Evolutionary conservation across 257 asterid genomes (phyloP).

Genomic region (Hygrophila difformis): DNA sequence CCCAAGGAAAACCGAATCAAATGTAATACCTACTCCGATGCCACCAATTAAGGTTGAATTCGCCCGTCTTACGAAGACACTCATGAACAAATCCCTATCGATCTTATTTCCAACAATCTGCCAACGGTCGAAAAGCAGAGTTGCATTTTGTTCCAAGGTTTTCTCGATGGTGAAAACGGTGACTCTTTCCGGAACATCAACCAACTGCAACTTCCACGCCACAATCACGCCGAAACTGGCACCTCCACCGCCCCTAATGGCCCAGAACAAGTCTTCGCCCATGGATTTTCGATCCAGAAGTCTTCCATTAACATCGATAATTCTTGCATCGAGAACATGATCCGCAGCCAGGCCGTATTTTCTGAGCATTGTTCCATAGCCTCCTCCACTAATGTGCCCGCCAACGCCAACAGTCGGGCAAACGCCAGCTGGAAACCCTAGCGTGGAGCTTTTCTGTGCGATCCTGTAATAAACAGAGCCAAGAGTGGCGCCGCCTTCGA

Average conservation of each 20-base stretch:
- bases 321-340: constrained; percentile 25
- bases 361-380: constrained; percentile 28
- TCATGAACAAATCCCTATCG: constrained; percentile 17
- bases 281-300: constrained; percentile 23
- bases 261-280: constrained; percentile 37
- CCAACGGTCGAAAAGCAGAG: constrained; percentile 17
- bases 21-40: constrained; percentile 7
- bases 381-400: constrained; percentile 35
- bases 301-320: constrained; percentile 22
- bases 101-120: constrained; percentile 15
- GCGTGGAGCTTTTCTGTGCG: constrained; percentile 18
- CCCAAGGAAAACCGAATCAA: constrained; percentile 26
- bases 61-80: not conserved
- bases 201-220: constrained; percentile 24
- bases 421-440: constrained; percentile 28
- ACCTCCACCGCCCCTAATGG: constrained; percentile 29
- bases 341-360: constrained; percentile 30
- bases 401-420: constrained; percentile 35
- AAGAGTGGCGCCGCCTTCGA: constrained; percentile 21
- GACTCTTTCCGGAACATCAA: constrained; percentile 26
- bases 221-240: constrained; percentile 30
- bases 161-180: constrained; percentile 20
- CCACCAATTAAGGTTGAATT: constrained; percentile 13
- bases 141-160: constrained; percentile 19
- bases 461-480: constrained; percentile 27